These are phyloP conservation scores for Wickerhamiella musiphila DNA, from an alignment of 805 yeast species.

Conservation along the genomic window DNA sequence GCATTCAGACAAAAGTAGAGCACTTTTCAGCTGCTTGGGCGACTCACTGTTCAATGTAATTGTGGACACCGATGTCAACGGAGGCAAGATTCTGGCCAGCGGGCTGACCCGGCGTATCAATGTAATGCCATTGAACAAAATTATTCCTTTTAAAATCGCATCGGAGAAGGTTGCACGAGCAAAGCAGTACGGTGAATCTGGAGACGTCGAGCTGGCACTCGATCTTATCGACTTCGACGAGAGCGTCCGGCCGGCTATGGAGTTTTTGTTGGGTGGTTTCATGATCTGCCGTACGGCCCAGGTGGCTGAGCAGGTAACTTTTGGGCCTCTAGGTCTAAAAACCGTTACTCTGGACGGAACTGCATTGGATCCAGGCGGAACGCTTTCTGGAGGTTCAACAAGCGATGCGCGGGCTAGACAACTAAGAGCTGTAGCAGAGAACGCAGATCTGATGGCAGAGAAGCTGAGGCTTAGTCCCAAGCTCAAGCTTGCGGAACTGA, in stretches of 20 bases:
- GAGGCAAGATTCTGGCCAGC: slow-evolving; percentile 60
- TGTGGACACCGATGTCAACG: slow-evolving; percentile 74
- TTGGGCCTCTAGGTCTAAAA: slow-evolving; percentile 66
- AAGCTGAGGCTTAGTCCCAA: too few relatives aligned
- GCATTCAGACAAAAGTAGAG: slow-evolving; percentile 48
- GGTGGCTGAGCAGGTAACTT: slow-evolving; percentile 77
- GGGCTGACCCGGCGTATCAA: slow-evolving; percentile 78
- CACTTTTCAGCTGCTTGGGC: slow-evolving; percentile 89
- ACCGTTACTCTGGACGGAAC: slow-evolving; percentile 89
- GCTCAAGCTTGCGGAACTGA: too few relatives aligned
- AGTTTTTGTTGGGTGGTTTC: slow-evolving; percentile 79
- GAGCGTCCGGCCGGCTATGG: slow-evolving; percentile 68
- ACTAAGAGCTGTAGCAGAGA: too few relatives aligned
- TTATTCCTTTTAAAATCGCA: slow-evolving; percentile 41
- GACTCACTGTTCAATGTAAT: slow-evolving; percentile 77
- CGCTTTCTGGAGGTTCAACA: slow-evolving; percentile 95
- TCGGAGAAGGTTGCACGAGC: slow-evolving; percentile 43
- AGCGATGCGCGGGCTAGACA: too few relatives aligned
- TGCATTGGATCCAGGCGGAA: slow-evolving; percentile 89
- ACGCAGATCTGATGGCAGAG: too few relatives aligned
- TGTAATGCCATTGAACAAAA: slow-evolving; percentile 79
- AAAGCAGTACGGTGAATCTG: slow-evolving; percentile 50
- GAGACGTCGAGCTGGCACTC: slow-evolving; percentile 76
- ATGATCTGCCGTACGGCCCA: slow-evolving; percentile 75
- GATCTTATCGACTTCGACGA: slow-evolving; percentile 58